Percentiles rank a stretch among this genome's conserved stretches.
phyloP scores from a whole-genome alignment of 371 early-diverging fungal genomes.

The Coemansia sp. region DNA sequence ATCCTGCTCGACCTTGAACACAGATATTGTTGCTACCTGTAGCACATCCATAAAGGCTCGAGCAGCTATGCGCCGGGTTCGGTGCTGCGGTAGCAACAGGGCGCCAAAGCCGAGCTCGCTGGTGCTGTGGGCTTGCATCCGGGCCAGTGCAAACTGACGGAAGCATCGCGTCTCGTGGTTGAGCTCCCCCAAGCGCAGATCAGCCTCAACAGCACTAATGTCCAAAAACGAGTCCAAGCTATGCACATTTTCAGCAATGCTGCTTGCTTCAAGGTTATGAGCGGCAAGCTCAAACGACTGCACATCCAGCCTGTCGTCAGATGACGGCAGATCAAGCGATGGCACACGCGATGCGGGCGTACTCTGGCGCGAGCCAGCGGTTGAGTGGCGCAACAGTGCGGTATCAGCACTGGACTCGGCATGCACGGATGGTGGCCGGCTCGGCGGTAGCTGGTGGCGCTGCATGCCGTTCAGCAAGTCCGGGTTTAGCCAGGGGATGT shows the following conservation, averaged over 20 bases:
- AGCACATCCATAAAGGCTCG: constrained; percentile 38
- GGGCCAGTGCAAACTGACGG: constrained; percentile 13
- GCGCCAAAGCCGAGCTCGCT: constrained; percentile 11
- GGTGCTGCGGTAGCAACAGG: constrained; percentile 17
- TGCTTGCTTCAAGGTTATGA: neutral
- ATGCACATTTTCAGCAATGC: neutral
- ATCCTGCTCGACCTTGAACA: constrained; percentile 20
- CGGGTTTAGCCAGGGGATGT: constrained; percentile 47
- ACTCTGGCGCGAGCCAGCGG: constrained; percentile 1
- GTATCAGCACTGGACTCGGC: constrained; percentile 21
- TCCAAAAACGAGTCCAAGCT: constrained; percentile 39
- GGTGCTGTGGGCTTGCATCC: constrained; percentile 9
- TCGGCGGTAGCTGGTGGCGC: neutral
- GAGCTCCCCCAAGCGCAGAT: constrained; percentile 1
- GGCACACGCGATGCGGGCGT: constrained; percentile 21
- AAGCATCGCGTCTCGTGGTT: constrained; percentile 22
- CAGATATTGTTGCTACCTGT: constrained; percentile 33
- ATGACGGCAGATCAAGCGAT: constrained; percentile 27
- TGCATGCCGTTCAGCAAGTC: neutral
- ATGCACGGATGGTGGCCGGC: constrained; percentile 9
- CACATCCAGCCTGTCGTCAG: constrained; percentile 35
- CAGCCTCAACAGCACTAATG: neutral
- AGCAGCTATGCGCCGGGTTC: constrained; percentile 33
- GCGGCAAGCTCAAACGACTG: constrained; percentile 33
- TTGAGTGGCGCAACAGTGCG: neutral